A percentile compares a stretch with the other conserved stretches of the same genome.
phyloP scores from a whole-genome alignment of 495 filamentous ascomycete species.

The Aspergillus carlsbadensis region DNA sequence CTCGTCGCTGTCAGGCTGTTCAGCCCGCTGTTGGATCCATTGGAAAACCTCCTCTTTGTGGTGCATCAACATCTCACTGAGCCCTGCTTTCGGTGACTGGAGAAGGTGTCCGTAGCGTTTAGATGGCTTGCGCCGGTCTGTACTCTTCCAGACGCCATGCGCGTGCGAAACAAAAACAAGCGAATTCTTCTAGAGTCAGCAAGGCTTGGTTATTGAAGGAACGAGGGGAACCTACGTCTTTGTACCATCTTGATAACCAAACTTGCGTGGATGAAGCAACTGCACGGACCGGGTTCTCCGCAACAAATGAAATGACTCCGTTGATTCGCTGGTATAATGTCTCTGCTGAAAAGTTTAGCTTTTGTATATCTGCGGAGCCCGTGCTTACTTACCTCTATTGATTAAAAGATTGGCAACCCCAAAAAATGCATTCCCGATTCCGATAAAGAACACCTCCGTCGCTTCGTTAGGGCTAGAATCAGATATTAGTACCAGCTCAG shows the following conservation, averaged over 20 bases:
- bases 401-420: slow-evolving; percentile 69
- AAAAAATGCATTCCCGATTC: slow-evolving; percentile 74
- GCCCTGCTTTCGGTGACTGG: slow-evolving; percentile 48
- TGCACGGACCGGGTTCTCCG: slow-evolving; percentile 51
- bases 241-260: slow-evolving; percentile 70
- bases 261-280: slow-evolving; percentile 63
- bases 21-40: slow-evolving; percentile 52
- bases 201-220: neutral
- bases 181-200: slow-evolving; percentile 48
- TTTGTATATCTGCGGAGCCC: neutral
- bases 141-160: slow-evolving; percentile 69
- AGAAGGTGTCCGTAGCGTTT: slow-evolving; percentile 68
- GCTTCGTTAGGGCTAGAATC: slow-evolving; percentile 55
- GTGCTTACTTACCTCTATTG: slow-evolving; percentile 53
- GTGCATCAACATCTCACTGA: slow-evolving; percentile 63
- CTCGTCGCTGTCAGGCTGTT: slow-evolving; percentile 27
- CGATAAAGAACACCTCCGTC: slow-evolving; percentile 76
- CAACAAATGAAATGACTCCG: slow-evolving; percentile 56
- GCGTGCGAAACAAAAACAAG: slow-evolving; percentile 68
- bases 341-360: slow-evolving; percentile 34
- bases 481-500: neutral
- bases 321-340: slow-evolving; percentile 52
- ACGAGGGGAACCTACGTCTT: slow-evolving; percentile 39
- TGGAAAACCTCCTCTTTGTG: slow-evolving; percentile 57
- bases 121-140: slow-evolving; percentile 55